phyloP scores from a whole-genome alignment of 139 green algal genomes.

The Volvox reticuliferus region DNA sequence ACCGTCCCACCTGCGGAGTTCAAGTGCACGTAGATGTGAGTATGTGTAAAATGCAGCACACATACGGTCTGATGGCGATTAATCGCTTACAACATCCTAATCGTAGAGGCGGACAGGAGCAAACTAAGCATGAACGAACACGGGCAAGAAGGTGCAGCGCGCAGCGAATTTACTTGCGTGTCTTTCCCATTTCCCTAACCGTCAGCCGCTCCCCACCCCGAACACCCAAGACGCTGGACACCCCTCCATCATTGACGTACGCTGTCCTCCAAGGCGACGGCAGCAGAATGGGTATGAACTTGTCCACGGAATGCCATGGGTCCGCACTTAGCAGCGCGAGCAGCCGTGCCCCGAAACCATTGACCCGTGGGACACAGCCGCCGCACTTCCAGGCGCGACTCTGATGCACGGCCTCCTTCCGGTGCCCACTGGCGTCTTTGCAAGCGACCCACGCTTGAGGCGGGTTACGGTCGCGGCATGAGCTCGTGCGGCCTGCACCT shows the following conservation, averaged over 20 bases:
- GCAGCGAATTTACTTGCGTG: too few relatives aligned
- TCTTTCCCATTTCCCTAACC: too few relatives aligned
- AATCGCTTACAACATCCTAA: too few relatives aligned
- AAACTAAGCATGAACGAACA: too few relatives aligned
- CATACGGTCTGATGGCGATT: too few relatives aligned
- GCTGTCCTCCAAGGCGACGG: slow-evolving; percentile 7
- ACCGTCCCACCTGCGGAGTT: slow-evolving; percentile 1
- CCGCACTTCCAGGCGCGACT: neutral
- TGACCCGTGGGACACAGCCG: neutral
- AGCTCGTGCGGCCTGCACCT: neutral
- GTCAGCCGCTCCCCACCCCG: too few relatives aligned
- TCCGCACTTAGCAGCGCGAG: neutral
- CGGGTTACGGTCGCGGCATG: neutral
- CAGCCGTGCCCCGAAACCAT: neutral
- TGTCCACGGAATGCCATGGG: neutral
- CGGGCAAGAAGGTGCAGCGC: too few relatives aligned
- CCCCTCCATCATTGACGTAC: neutral
- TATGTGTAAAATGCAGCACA: too few relatives aligned
- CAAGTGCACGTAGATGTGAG: too few relatives aligned
- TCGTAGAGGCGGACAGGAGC: too few relatives aligned
- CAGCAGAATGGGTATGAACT: slow-evolving; percentile 18
- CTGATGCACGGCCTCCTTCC: neutral
- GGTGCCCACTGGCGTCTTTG: neutral
- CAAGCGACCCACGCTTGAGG: neutral
- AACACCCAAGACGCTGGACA: too few relatives aligned